Conservation (phyloP, 495 filamentous ascomycete species). For the Glonium stellatum region DNA sequence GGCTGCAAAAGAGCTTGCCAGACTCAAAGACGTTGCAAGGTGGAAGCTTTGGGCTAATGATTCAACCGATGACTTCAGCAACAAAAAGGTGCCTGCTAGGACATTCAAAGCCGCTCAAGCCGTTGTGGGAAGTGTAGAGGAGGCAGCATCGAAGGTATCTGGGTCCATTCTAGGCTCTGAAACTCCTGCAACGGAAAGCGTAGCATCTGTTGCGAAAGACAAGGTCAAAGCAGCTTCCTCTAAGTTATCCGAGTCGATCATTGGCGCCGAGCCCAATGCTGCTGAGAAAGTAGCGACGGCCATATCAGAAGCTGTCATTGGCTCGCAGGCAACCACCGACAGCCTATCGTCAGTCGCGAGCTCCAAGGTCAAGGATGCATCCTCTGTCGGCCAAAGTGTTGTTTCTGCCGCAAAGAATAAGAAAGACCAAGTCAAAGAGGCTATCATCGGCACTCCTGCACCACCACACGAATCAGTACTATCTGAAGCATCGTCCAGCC, state of each 20-base stretch:
- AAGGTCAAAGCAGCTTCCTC: slow-evolving; percentile 30
- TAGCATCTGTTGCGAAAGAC: slow-evolving; percentile 32
- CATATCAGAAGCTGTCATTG: slow-evolving; percentile 25
- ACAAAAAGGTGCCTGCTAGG: slow-evolving; percentile 45
- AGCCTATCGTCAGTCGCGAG: slow-evolving; percentile 8
- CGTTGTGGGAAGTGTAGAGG: slow-evolving; percentile 38
- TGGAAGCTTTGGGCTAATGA: slow-evolving; percentile 82
- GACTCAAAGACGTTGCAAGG: slow-evolving; percentile 74
- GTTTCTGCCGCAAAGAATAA: slow-evolving; percentile 16
- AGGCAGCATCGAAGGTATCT: slow-evolving; percentile 30
- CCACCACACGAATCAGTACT: slow-evolving; percentile 9
- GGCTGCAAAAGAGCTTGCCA: slow-evolving; percentile 72
- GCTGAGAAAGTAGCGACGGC: slow-evolving; percentile 21
- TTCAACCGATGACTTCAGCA: slow-evolving; percentile 66
- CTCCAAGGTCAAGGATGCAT: not conserved
- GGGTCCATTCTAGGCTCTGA: slow-evolving; percentile 32
- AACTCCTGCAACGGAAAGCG: slow-evolving; percentile 32
- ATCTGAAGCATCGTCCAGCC: slow-evolving; percentile 12
- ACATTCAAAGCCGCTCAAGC: slow-evolving; percentile 41
- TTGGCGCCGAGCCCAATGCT: slow-evolving; percentile 27
- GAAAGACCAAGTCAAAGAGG: slow-evolving; percentile 3
- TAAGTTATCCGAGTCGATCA: slow-evolving; percentile 34
- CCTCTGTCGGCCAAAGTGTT: not conserved
- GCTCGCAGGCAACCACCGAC: slow-evolving; percentile 4
- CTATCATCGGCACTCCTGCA: slow-evolving; percentile 13